Conservation (phyloP, 2,329 filamentous ascomycete species). For the Fusarium tanahbumbuense region DNA sequence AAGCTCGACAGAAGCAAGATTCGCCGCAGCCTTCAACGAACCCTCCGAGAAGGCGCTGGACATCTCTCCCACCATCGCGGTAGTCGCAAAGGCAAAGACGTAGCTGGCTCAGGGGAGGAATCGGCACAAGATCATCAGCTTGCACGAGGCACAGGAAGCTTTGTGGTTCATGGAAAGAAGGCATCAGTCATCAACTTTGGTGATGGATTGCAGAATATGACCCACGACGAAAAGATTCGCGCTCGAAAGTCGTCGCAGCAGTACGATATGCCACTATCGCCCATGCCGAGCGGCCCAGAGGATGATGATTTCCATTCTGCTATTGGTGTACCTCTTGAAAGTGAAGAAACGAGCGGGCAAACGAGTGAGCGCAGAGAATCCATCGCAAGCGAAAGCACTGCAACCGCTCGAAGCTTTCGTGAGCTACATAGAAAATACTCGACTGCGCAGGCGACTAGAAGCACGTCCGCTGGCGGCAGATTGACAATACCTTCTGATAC, state of each 20-base stretch:
- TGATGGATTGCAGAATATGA: constrained; percentile 84
- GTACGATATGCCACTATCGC: constrained; percentile 54
- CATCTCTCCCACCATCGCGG: constrained; percentile 75
- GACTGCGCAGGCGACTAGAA: constrained; percentile 61
- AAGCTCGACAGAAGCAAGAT: constrained; percentile 73
- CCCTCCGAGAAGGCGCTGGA: constrained; percentile 82
- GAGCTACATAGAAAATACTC: constrained; percentile 71
- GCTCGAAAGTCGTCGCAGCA: constrained; percentile 66
- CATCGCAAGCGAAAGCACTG: constrained; percentile 72
- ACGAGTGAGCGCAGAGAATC: constrained; percentile 68
- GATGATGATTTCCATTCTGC: constrained; percentile 66
- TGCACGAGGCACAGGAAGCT: constrained; percentile 83
- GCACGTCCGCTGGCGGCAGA: constrained; percentile 54
- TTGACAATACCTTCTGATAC: constrained; percentile 65
- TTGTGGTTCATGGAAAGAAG: constrained; percentile 98
- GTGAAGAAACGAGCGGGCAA: background rate
- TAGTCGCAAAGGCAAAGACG: constrained; percentile 80
- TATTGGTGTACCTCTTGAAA: constrained; percentile 58
- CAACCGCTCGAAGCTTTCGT: constrained; percentile 73
- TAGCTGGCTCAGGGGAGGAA: constrained; percentile 52
- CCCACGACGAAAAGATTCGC: constrained; percentile 77
- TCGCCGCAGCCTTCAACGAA: constrained; percentile 88
- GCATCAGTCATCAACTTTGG: constrained; percentile 97
- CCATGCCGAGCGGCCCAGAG: constrained; percentile 50
- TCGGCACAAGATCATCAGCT: constrained; percentile 72